Base-by-base conservation (phyloP, 768 basidiomycete genomes). In the Trametes villosa region DNA sequence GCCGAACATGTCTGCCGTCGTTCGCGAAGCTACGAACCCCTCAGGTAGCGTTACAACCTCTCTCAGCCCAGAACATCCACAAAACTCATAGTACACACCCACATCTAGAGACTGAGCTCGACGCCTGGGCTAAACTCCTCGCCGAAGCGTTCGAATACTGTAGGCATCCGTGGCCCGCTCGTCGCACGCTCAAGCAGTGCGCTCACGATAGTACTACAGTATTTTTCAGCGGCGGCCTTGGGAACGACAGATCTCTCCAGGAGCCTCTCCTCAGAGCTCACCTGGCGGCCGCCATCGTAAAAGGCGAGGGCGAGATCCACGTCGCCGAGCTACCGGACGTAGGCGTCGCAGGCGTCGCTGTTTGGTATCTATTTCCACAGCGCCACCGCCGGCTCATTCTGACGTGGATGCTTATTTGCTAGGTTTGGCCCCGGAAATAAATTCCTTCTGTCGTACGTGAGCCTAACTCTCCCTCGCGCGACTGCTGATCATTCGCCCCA, bases 351-450 rank as follows among this genome's bases (percentile, higher is more conserved):
- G 59, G 63, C 2, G 63, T 51, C 7, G 34, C 63, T n/a, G 46
- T 58, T 1, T 61, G 57, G 63, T 65, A 27, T 3, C n/a, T 15
- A 8, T 15, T 27, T 8, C n/a, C n/a, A n/a, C n/a, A n/a, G n/a
- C n/a, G n/a, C n/a, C n/a, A n/a, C n/a, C n/a, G n/a, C n/a, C n/a
- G n/a, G n/a, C n/a, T n/a, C n/a, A n/a, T n/a, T n/a, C n/a, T n/a
- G n/a, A n/a, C n/a, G n/a, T n/a, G n/a, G 1, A 2, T 12, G 24
- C 2, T 5, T 13, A 22, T 24, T 12, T 15, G 17, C 1, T 15
- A 65, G 63, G 53, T 65, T 65, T 24, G 54, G 59, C 6, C 63
- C 63, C 18, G 63, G 63, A 2, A 31, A 48, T 4, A 54, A 57
- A 17, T 61, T 60, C 46, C 55, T 65, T 7, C 29, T 15, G 18